A percentile compares a stretch with the other conserved stretches of the same genome.
Conservation (phyloP, 257 asterid species). For the Ilex aquifolium region DNA sequence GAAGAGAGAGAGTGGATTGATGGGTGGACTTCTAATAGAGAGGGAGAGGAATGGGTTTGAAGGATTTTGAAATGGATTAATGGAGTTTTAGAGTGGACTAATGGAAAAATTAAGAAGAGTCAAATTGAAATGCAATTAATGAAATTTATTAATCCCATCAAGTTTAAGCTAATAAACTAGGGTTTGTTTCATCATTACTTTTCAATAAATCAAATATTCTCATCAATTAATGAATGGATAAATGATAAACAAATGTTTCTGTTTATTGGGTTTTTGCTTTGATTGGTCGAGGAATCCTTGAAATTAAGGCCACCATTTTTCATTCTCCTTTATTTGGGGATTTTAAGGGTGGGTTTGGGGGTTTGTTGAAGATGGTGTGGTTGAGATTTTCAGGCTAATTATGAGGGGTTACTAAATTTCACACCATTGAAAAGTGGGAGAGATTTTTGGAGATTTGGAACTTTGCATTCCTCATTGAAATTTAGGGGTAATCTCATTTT, state of each 20-base stretch:
- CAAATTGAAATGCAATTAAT: slow-evolving; percentile 18
- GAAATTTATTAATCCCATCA: no score
- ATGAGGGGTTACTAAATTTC: slow-evolving; percentile 17
- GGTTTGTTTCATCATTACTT: no score
- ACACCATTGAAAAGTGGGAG: slow-evolving; percentile 18
- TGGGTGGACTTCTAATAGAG: slow-evolving; percentile 15
- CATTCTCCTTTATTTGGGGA: slow-evolving; percentile 2
- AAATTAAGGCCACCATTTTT: slow-evolving; percentile 7
- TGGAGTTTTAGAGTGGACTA: slow-evolving; percentile 40
- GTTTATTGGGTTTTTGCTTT: background rate
- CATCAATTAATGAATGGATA: no score
- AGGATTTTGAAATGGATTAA: slow-evolving; percentile 19
- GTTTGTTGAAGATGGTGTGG: slow-evolving; percentile 33
- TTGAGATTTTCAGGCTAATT: slow-evolving; percentile 22
- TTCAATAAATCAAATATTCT: no score
- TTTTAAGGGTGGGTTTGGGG: slow-evolving; percentile 6
- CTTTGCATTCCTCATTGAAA: slow-evolving; percentile 1
- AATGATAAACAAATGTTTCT: no score
- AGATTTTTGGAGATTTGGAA: slow-evolving; percentile 30
- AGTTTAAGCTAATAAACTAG: no score
- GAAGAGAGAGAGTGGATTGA: slow-evolving; percentile 25
- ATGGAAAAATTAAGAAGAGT: slow-evolving; percentile 19
- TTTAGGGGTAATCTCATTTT: no score
- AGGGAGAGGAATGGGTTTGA: slow-evolving; percentile 21
- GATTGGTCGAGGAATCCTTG: background rate